Conservation (phyloP, 2,329 filamentous ascomycete species). For the Diatrype stigma region DNA sequence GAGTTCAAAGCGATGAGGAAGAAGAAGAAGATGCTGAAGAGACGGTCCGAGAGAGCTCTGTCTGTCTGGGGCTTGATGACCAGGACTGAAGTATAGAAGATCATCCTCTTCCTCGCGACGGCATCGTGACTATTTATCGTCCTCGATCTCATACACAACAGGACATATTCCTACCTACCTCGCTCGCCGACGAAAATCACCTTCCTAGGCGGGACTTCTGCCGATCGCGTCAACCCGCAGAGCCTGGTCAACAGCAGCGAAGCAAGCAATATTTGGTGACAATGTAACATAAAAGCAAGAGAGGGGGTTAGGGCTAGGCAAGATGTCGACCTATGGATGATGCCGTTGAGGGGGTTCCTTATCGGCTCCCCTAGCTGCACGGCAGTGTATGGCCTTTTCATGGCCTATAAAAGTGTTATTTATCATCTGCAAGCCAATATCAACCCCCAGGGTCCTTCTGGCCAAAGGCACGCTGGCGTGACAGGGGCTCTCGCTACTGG, state of each 20-base stretch:
- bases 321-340: neutral
- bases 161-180: neutral
- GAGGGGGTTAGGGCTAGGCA: neutral
- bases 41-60: too few relatives aligned
- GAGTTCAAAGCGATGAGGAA: constrained; percentile 7
- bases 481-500: neutral
- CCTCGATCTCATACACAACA: neutral
- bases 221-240: neutral
- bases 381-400: neutral
- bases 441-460: neutral
- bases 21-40: neutral
- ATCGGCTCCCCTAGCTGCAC: neutral
- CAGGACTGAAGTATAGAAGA: neutral
- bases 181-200: neutral
- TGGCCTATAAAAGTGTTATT: neutral
- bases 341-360: neutral
- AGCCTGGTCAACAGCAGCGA: neutral
- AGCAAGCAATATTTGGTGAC: neutral
- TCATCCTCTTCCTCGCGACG: neutral
- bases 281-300: neutral
- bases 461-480: neutral
- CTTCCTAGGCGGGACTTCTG: neutral
- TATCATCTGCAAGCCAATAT: neutral
- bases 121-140: neutral
- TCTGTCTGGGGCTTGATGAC: neutral